Evolutionary conservation across 495 filamentous ascomycete species (phyloP).

Genomic region (Penicillium canariense): DNA sequence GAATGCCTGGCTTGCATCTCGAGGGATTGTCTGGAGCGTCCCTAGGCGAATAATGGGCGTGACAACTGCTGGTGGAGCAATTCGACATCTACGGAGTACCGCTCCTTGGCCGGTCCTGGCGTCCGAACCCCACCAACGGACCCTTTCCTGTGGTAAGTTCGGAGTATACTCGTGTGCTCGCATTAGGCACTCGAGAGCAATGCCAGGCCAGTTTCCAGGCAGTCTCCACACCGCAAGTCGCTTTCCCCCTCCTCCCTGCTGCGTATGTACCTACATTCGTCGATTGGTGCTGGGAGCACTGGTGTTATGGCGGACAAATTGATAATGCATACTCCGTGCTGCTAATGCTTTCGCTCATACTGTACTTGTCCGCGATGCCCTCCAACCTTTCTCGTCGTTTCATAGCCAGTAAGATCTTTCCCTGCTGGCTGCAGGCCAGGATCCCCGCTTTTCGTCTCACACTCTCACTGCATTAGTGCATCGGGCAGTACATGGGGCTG

Average conservation of each 20-base stretch:
- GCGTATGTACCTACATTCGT: neutral
- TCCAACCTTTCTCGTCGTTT: neutral
- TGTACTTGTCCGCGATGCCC: neutral
- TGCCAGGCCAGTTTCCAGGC: neutral
- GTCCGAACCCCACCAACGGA: too few relatives aligned
- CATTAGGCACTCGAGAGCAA: neutral
- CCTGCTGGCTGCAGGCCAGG: neutral
- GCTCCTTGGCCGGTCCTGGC: too few relatives aligned
- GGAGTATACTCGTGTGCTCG: neutral
- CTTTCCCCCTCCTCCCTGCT: neutral
- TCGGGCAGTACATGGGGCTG: neutral
- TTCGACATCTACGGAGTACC: neutral
- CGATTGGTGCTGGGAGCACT: neutral
- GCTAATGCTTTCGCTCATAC: neutral
- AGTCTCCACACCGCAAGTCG: neutral
- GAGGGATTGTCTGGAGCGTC: neutral
- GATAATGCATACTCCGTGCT: conserved; percentile 21
- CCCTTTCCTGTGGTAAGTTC: too few relatives aligned
- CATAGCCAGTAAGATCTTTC: conserved; percentile 5
- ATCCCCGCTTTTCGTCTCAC: conserved; percentile 9
- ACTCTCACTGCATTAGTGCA: neutral
- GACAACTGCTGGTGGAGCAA: conserved; percentile 1
- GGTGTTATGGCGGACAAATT: conserved; percentile 13
- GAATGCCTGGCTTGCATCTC: neutral
- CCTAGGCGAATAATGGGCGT: neutral